These are phyloP conservation scores for Colletotrichum lupini DNA, from an alignment of 2,329 filamentous ascomycete genomes.

Conservation along the genomic window DNA sequence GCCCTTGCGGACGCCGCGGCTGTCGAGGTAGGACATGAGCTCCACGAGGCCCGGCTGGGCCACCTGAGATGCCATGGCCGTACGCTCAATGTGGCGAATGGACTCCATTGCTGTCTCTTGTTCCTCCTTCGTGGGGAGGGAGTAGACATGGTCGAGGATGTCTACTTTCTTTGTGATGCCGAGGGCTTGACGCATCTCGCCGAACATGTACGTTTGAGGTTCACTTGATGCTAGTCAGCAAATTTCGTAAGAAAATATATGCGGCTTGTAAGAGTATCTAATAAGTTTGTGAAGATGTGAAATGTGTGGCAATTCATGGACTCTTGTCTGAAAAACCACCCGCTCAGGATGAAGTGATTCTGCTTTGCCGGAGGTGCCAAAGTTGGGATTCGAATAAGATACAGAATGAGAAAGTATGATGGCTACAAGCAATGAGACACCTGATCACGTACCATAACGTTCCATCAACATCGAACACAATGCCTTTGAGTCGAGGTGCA, in stretches of 20 bases:
- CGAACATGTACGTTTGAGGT: constrained; percentile 96
- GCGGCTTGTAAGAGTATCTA: neutral
- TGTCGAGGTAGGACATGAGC: constrained; percentile 86
- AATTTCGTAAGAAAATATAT: neutral
- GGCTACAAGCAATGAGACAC: neutral
- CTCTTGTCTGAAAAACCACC: neutral
- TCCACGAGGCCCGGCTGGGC: constrained; percentile 82
- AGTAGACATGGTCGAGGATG: constrained; percentile 89
- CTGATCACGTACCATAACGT: constrained; percentile 79
- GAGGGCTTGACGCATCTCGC: constrained; percentile 82
- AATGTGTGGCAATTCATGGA: neutral
- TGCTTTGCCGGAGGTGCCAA: neutral
- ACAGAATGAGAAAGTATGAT: neutral
- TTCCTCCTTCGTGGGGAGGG: constrained; percentile 68
- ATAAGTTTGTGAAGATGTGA: neutral
- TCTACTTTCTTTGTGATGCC: constrained; percentile 78
- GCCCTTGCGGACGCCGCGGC: constrained; percentile 74
- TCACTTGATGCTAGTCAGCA: constrained; percentile 62
- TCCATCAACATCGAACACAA: constrained; percentile 94
- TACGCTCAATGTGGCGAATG: constrained; percentile 82
- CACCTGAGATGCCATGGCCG: constrained; percentile 81
- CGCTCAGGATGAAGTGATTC: neutral
- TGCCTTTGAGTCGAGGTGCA: constrained; percentile 63
- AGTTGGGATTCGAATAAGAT: neutral
- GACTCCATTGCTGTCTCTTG: constrained; percentile 76